These are phyloP conservation scores for Emergomyces orientalis DNA, from an alignment of 2,329 filamentous ascomycete genomes.

Conservation along the genomic window DNA sequence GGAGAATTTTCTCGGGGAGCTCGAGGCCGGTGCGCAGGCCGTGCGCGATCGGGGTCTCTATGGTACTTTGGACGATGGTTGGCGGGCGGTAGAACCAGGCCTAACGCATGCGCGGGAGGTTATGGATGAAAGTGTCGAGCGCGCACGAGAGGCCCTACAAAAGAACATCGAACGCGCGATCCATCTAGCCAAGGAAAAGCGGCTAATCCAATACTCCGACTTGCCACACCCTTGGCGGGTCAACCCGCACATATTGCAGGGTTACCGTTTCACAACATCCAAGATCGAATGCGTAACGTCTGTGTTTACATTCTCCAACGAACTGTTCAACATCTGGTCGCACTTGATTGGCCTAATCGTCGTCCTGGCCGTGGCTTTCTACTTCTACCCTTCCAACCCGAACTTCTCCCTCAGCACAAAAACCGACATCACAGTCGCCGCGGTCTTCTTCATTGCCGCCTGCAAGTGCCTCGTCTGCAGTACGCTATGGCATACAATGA, in stretches of 20 bases:
- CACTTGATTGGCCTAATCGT: slow-evolving; percentile 83
- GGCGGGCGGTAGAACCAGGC: slow-evolving; percentile 70
- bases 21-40: slow-evolving; percentile 73
- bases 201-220: slow-evolving; percentile 80
- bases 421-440: slow-evolving; percentile 80
- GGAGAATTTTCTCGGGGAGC: slow-evolving; percentile 73
- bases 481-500: slow-evolving; percentile 98
- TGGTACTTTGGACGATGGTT: slow-evolving; percentile 68
- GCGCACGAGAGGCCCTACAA: slow-evolving; percentile 71
- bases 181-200: slow-evolving; percentile 62
- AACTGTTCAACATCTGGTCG: slow-evolving; percentile 96
- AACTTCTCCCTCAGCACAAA: slow-evolving; percentile 84
- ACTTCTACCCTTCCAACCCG: slow-evolving; percentile 82
- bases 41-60: slow-evolving; percentile 68
- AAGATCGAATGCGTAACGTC: slow-evolving; percentile 83
- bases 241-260: slow-evolving; percentile 83
- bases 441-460: slow-evolving; percentile 91
- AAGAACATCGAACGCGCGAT: slow-evolving; percentile 77
- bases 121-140: slow-evolving; percentile 64
- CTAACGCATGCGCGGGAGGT: slow-evolving; percentile 65
- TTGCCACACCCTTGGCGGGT: slow-evolving; percentile 86
- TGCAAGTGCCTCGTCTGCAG: slow-evolving; percentile 92
- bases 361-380: slow-evolving; percentile 81
- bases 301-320: slow-evolving; percentile 77
- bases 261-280: slow-evolving; percentile 89